These are phyloP conservation scores for Trichosphaerium sp. DNA, from an alignment of 78 protist genomes.

Conservation along the genomic window DNA sequence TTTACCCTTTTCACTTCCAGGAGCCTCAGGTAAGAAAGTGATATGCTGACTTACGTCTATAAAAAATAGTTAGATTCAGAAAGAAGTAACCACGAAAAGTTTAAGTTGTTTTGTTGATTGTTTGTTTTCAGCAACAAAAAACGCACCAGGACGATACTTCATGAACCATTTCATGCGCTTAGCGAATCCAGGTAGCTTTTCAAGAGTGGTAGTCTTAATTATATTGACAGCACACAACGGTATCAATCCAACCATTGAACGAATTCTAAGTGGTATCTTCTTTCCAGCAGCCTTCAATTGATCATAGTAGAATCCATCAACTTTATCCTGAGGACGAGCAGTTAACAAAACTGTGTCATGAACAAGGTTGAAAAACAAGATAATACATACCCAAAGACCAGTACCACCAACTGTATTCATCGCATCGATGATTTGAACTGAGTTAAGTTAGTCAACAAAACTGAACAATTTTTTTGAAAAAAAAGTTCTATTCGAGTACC, in stretches of 20 bases:
- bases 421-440: background rate
- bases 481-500: no score
- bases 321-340: no score
- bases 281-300: background rate
- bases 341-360: no score
- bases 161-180: conserved; percentile 49
- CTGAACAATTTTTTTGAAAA: no score
- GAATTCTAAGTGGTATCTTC: background rate
- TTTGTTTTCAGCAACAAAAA: conserved; percentile 8
- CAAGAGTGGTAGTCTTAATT: conserved; percentile 5
- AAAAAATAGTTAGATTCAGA: background rate
- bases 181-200: conserved; percentile 31
- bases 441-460: background rate
- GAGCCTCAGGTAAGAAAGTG: no score
- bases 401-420: conserved; percentile 10
- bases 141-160: conserved; percentile 24
- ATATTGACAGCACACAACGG: conserved; percentile 36
- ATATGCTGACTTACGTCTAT: background rate
- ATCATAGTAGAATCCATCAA: conserved; percentile 57
- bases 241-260: conserved; percentile 41
- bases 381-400: no score
- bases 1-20: no score
- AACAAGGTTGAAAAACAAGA: no score
- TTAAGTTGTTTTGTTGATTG: no score
- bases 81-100: no score